phyloP scores from a whole-genome alignment of 2,329 filamentous ascomycete genomes.

The Raffaelea deltoideospora region DNA sequence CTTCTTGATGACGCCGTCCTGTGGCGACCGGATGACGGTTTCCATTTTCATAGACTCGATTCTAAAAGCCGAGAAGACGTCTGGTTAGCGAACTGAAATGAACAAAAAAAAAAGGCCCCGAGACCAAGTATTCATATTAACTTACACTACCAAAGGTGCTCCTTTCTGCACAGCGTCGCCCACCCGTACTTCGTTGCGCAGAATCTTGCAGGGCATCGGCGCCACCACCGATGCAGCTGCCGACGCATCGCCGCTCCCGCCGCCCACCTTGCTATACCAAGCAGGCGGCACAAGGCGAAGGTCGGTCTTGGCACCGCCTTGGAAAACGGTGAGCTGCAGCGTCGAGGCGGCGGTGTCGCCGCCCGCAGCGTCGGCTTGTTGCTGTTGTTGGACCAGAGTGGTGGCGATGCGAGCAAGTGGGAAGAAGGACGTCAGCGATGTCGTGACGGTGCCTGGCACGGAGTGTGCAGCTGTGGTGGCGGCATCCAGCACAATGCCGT shows the following conservation, averaged over 20 bases:
- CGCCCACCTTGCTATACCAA: slow-evolving; percentile 81
- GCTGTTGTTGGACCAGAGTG: slow-evolving; percentile 50
- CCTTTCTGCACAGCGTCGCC: slow-evolving; percentile 76
- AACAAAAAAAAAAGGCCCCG: neutral
- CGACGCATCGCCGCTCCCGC: slow-evolving; percentile 39
- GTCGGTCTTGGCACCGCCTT: slow-evolving; percentile 44
- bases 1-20: slow-evolving; percentile 55
- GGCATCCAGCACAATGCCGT: slow-evolving; percentile 29
- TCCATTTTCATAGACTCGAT: slow-evolving; percentile 91
- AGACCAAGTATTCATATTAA: too few relatives aligned
- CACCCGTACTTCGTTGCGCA: slow-evolving; percentile 74
- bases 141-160: slow-evolving; percentile 68
- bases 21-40: slow-evolving; percentile 65
- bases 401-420: slow-evolving; percentile 65
- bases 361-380: slow-evolving; percentile 14
- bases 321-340: slow-evolving; percentile 68
- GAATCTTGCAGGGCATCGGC: slow-evolving; percentile 94
- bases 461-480: too few relatives aligned
- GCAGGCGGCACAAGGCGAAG: slow-evolving; percentile 43
- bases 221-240: slow-evolving; percentile 69
- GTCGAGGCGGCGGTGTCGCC: too few relatives aligned
- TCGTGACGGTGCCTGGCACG: slow-evolving; percentile 4
- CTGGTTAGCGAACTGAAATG: neutral
- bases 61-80: too few relatives aligned
- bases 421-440: slow-evolving; percentile 57